Conservation (phyloP, 2,329 filamentous ascomycete species). For the Pseudogymnoascus sp. region DNA sequence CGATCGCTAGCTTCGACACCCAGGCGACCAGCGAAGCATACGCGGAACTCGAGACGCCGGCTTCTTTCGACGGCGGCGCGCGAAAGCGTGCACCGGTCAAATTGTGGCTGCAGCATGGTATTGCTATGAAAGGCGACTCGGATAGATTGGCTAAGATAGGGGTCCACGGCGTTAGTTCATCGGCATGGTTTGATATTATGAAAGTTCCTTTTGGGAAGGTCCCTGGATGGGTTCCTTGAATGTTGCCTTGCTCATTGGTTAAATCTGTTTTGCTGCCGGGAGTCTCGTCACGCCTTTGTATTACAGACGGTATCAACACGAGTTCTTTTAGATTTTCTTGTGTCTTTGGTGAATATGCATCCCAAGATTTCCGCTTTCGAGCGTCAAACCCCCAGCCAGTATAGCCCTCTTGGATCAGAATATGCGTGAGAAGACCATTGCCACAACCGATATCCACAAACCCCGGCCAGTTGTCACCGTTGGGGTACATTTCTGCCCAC, state of each 20-base stretch:
- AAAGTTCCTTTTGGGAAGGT: conserved; percentile 68
- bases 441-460: conserved; percentile 96
- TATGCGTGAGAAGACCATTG: conserved; percentile 80
- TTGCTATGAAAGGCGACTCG: conserved; percentile 75
- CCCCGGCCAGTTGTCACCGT: conserved; percentile 55
- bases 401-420: conserved; percentile 75
- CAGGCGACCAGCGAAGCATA: conserved; percentile 80
- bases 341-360: conserved; percentile 49
- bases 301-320: conserved; percentile 47
- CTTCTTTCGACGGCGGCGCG: conserved; percentile 43
- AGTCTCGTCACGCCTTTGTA: conserved; percentile 13
- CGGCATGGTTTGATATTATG: conserved; percentile 93
- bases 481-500: conserved; percentile 74
- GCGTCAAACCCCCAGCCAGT: conserved; percentile 87
- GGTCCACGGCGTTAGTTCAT: conserved; percentile 94
- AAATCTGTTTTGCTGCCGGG: not conserved
- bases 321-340: conserved; percentile 46
- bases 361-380: conserved; percentile 76
- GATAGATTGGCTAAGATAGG: conserved; percentile 74
- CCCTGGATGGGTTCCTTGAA: conserved; percentile 49
- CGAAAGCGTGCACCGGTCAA: conserved; percentile 69
- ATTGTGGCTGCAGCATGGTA: conserved; percentile 90
- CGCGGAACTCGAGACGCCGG: conserved; percentile 45
- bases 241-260: conserved; percentile 14
- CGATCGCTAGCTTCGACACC: conserved; percentile 58